Conservation (phyloP, 2,329 filamentous ascomycete species). For the Malbranchea zuffiana region DNA sequence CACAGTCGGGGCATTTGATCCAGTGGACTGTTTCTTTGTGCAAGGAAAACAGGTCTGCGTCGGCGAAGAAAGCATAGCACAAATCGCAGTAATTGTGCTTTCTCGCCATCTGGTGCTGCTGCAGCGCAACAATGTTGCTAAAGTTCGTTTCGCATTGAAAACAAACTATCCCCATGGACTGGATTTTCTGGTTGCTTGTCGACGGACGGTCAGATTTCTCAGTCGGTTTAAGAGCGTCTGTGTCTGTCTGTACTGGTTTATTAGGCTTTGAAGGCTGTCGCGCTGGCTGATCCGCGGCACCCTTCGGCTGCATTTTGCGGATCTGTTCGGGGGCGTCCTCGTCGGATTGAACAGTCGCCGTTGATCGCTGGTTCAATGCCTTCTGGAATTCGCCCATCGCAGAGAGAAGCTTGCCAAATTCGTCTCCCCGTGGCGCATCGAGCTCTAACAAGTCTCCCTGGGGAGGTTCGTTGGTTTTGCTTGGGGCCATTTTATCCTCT, state of each 20-base stretch:
- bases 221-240: no score
- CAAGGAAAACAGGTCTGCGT: conserved; percentile 4
- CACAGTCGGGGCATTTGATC: conserved; percentile 11
- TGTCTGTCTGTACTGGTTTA: no score
- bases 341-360: not conserved
- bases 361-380: not conserved
- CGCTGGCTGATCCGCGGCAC: no score
- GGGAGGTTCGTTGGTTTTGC: not conserved
- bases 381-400: conserved; percentile 1
- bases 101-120: conserved; percentile 14
- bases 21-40: conserved; percentile 12
- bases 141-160: conserved; percentile 11
- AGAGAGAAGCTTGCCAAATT: not conserved
- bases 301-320: conserved; percentile 3
- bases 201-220: no score
- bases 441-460: conserved; percentile 1
- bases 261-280: no score
- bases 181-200: not conserved
- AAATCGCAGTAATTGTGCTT: conserved; percentile 14
- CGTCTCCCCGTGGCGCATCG: no score
- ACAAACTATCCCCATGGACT: conserved; percentile 9
- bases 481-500: not conserved
- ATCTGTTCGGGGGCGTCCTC: not conserved
- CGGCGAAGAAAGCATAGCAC: conserved; percentile 13
- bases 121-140: conserved; percentile 11